phyloP scores from a whole-genome alignment of 768 basidiomycete genomes.

The Trametes cingulata region DNA sequence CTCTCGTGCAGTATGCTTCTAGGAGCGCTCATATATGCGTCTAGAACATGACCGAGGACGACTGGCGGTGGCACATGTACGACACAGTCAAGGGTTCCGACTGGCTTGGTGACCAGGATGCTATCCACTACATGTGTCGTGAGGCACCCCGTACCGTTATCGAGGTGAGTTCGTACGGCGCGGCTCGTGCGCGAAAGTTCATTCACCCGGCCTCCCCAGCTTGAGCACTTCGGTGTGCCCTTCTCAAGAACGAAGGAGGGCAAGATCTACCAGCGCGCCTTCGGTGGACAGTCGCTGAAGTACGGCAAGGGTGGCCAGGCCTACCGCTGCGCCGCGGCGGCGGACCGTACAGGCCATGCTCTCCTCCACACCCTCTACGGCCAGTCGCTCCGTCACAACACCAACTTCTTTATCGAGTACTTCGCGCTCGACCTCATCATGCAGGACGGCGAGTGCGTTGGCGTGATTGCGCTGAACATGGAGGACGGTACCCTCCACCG shows the following conservation, averaged over 20 bases:
- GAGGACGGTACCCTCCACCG: conserved; percentile 99
- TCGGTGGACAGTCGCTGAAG: conserved; percentile 96
- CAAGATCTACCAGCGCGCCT: conserved; percentile 99
- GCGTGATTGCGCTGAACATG: conserved; percentile 99
- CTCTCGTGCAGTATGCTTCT: conserved; percentile 77
- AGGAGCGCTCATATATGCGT: conserved; percentile 33
- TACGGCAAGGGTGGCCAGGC: conserved; percentile 99
- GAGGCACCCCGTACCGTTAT: conserved; percentile 94
- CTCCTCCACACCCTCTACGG: conserved; percentile 98
- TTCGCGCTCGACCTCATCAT: conserved; percentile 99
- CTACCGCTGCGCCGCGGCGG: conserved; percentile 97
- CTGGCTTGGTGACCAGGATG: conserved; percentile 99
- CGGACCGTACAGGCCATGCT: conserved; percentile 98
- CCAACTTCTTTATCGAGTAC: conserved; percentile 99
- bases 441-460: conserved; percentile 98
- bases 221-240: conserved; percentile 98
- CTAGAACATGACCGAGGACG: conserved; percentile 98
- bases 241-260: conserved; percentile 99
- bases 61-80: conserved; percentile 99
- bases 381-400: conserved; percentile 97
- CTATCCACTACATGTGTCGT: conserved; percentile 99
- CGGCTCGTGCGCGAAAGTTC: background rate
- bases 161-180: conserved; percentile 54
- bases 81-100: conserved; percentile 99
- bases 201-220: conserved; percentile 48